Evolutionary conservation across 148 eudicot species (phyloP), one percentile per base, ranked within the genome.

Genomic region (Salicornia ramosissima): DNA sequence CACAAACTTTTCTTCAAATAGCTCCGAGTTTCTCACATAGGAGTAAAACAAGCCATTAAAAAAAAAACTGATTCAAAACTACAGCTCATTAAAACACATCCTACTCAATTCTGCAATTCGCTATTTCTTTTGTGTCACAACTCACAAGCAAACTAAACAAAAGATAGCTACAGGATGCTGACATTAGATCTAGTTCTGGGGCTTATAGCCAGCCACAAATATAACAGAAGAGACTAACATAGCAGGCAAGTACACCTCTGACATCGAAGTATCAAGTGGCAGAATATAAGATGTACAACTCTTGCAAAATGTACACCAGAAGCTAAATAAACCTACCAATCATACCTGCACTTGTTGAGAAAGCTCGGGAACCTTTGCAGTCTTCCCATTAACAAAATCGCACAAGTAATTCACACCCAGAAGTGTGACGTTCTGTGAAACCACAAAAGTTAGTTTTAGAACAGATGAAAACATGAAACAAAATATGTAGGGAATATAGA

Each of bases 321-420:
- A 21, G 29, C 64, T 42, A 7, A n/a, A 7, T 24, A 9, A 22
- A 65, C 62, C 12, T 3, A 22, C 22, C 26, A 24, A 4, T 13
- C 75, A 45, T 79, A 82, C 85, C 82, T 76, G 77, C 58, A 77
- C 19, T 10, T 75, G 59, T 39, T 75, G 71, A 47, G 72, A 65
- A 67, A 67, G 71, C 29, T 65, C 79, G n/a, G 89, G 89, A 71
- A 70, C 73, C 75, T 72, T 79, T 16, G 50, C 43, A 52, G 68
- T 78, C 69, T 71, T 84, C 62, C 88, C 94, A 36, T 85, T 82
- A 65, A 74, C 88, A 73, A 83, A 69, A 62, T 84, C 74, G 76
- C 82, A 77, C 80, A 91, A 82, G 79, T 85, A 85, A 58, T 80
- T 60, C 52, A 91, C 83, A 10, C 90, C 97, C 69, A 67, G 69